Conservation (phyloP, 352 stramenopile genomes). For the Thraustochytrium striatum region DNA sequence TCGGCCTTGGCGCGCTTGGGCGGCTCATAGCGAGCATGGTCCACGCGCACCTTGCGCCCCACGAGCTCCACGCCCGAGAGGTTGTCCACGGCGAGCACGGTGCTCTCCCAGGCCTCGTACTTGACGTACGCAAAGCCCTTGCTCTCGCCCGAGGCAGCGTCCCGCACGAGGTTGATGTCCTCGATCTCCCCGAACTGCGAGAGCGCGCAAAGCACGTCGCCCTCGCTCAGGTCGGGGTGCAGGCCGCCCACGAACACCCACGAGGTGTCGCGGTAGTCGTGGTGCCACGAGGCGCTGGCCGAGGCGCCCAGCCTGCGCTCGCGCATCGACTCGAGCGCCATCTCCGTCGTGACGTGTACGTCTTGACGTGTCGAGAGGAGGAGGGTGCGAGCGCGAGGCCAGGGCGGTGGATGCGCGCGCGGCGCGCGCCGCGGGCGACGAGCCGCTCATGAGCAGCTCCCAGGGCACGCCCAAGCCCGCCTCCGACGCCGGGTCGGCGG, state of each 20-base stretch:
- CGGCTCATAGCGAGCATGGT: slow-evolving; percentile 96
- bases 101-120: slow-evolving; percentile 91
- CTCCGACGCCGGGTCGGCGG: too few relatives aligned
- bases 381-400: too few relatives aligned
- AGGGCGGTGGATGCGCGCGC: too few relatives aligned
- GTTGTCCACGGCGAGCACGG: slow-evolving; percentile 95
- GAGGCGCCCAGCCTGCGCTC: too few relatives aligned
- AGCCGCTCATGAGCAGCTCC: too few relatives aligned
- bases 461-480: too few relatives aligned
- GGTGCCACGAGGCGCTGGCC: slow-evolving; percentile 78
- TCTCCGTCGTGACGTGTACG: too few relatives aligned
- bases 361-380: too few relatives aligned
- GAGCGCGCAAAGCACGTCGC: slow-evolving; percentile 87
- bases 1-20: slow-evolving; percentile 79
- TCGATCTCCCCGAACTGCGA: slow-evolving; percentile 85
- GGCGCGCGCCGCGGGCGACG: too few relatives aligned
- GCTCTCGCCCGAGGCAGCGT: slow-evolving; percentile 90
- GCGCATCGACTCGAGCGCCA: too few relatives aligned
- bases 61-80: slow-evolving; percentile 83
- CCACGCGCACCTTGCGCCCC: slow-evolving; percentile 84
- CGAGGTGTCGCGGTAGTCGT: slow-evolving; percentile 83
- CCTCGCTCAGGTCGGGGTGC: slow-evolving; percentile 84
- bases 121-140: slow-evolving; percentile 94
- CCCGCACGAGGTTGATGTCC: slow-evolving; percentile 92
- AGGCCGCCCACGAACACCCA: slow-evolving; percentile 94